These are phyloP conservation scores for Pavlovales sp. DNA, from an alignment of 208 protist species.

Conservation along the genomic window DNA sequence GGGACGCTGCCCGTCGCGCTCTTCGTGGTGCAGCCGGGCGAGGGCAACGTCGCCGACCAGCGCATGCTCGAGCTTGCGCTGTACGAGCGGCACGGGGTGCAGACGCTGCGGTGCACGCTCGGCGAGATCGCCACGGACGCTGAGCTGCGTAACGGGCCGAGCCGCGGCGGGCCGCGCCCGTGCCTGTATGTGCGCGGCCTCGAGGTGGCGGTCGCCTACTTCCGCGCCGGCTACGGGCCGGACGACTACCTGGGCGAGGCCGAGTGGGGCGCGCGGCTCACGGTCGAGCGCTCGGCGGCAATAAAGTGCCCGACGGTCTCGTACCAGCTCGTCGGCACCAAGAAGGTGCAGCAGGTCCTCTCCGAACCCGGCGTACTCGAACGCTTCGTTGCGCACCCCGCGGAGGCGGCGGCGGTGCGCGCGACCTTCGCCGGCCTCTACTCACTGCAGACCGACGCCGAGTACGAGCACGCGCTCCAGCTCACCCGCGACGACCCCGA, in stretches of 20 bases:
- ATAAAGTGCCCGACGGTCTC: constrained; percentile 23
- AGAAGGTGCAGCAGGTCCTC: constrained; percentile 42
- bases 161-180: neutral
- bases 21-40: constrained; percentile 26
- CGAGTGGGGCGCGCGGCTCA: constrained; percentile 3
- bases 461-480: neutral
- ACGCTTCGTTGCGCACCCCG: neutral
- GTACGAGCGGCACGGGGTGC: constrained; percentile 3
- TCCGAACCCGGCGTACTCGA: constrained; percentile 24
- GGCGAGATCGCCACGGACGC: neutral
- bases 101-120: neutral
- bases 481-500: neutral
- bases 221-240: constrained; percentile 37
- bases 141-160: neutral
- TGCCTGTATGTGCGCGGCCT: neutral
- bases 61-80: neutral
- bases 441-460: constrained; percentile 9
- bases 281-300: constrained; percentile 30
- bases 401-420: neutral
- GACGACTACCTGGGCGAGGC: constrained; percentile 1
- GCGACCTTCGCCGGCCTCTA: constrained; percentile 13
- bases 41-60: constrained; percentile 45
- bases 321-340: constrained; percentile 33
- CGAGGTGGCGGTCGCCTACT: constrained; percentile 26
- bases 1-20: neutral